Evolutionary conservation across 768 basidiomycete species (phyloP), one percentile per base, ranked within the genome.

Genomic region (Tulasnella sp.): DNA sequence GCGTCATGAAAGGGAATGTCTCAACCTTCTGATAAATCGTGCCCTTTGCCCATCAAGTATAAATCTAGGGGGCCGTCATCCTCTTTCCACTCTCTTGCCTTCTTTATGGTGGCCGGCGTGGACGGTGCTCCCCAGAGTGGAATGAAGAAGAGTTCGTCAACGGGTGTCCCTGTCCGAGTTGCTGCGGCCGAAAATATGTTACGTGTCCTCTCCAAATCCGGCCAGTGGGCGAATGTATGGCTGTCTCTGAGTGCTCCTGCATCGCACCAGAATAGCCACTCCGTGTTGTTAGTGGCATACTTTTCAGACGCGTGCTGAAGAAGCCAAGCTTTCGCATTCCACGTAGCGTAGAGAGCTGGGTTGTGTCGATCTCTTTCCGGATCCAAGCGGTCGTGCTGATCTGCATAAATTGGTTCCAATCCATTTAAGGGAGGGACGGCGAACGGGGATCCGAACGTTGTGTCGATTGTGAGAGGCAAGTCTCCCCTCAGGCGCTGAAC

Each of bases 261-360:
- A 81, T 91, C 90, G 46, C 84, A 86, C 90, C 90, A 91, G 80
- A 91, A 91, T 1, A 87, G 88, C 83, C 89, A 91, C 34, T 89
- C 87, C 79, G 89, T 90, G 14, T 82, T 77, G 80, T 84, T 82
- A n/a, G 80, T 40, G 21, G 48, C 24, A 21, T 36, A 74, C 80
- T 62, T 84, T 79, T 84, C 21, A 6, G 72, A 74, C n/a, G 87
- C 89, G 56, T 87, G 84, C 40, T 87, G 84, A 52, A 91, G 84
- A 72, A 89, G 86, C 83, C 86, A 90, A 12, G 89, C 86, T 82
- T 91, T 91, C 0, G 86, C 87, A 78, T 89, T 89, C 89, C 89
- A 90, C 0, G 90, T 84, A 2, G 89, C 89, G 81, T 90, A 90
- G 12, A 90, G 83, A 52, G 88, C 88, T 0, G 89, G 86, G 0